Percentiles rank a stretch among this genome's conserved stretches.
Conservation (phyloP, 257 asterid genomes). For the Oldenlandia corymbosa region DNA sequence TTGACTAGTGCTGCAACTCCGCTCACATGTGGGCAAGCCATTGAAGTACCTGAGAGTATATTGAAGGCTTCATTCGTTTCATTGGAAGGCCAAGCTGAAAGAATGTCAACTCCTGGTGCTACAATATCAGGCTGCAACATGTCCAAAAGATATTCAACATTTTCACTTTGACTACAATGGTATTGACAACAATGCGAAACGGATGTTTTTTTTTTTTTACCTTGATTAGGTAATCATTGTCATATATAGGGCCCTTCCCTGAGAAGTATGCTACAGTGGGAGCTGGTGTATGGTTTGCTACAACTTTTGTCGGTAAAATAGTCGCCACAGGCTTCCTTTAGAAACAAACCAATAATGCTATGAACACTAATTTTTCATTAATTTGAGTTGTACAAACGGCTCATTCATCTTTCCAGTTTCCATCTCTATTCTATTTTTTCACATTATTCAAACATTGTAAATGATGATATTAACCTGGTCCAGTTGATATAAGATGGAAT, state of each 20-base stretch:
- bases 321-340: slow-evolving; percentile 64
- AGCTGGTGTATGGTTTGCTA: slow-evolving; percentile 47
- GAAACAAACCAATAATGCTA: no score
- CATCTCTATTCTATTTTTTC: no score
- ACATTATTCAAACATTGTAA: no score
- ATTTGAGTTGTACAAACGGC: no score
- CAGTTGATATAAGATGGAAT: slow-evolving; percentile 58
- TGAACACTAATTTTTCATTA: no score
- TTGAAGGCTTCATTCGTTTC: slow-evolving; percentile 41
- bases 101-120: slow-evolving; percentile 78
- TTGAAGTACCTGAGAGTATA: slow-evolving; percentile 42
- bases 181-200: neutral
- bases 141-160: no score
- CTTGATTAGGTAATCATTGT: slow-evolving; percentile 54
- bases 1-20: slow-evolving; percentile 4
- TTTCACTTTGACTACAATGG: no score
- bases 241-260: slow-evolving; percentile 59
- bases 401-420: no score
- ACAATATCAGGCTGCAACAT: slow-evolving; percentile 76
- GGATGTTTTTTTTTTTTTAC: slow-evolving; percentile 17
- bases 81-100: slow-evolving; percentile 65
- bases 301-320: slow-evolving; percentile 46
- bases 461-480: slow-evolving; percentile 28
- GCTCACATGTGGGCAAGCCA: slow-evolving; percentile 46
- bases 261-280: slow-evolving; percentile 66